phyloP scores from a whole-genome alignment of 2,329 filamentous ascomycete genomes.

The Albifimbria verrucaria region DNA sequence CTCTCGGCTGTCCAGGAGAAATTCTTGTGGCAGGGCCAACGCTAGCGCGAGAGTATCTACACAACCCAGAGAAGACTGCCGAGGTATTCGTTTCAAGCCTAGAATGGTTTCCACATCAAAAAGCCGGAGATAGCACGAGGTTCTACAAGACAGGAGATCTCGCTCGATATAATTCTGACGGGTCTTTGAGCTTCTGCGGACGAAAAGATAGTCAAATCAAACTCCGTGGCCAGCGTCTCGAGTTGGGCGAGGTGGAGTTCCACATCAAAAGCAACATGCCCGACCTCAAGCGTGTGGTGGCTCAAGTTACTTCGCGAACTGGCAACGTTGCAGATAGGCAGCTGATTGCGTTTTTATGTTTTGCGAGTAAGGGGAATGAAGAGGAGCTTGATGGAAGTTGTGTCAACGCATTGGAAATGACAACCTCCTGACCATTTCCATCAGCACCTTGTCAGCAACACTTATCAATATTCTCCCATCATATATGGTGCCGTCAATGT shows the following conservation, averaged over 20 bases:
- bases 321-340: neutral
- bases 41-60: constrained; percentile 19
- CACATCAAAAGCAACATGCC: neutral
- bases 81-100: constrained; percentile 27
- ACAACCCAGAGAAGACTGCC: constrained; percentile 15
- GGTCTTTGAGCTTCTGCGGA: constrained; percentile 38
- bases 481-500: too few species aligned
- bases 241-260: constrained; percentile 13
- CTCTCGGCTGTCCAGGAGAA: constrained; percentile 20
- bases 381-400: too few species aligned
- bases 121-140: constrained; percentile 17
- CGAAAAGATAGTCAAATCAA: constrained; percentile 33
- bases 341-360: neutral
- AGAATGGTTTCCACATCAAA: constrained; percentile 9
- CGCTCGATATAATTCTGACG: constrained; percentile 19
- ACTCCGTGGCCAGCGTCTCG: constrained; percentile 50
- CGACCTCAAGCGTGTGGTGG: neutral
- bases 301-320: neutral
- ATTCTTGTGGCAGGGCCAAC: constrained; percentile 22
- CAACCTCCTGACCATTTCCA: too few species aligned
- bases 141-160: constrained; percentile 10
- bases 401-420: too few species aligned
- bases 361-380: too few species aligned
- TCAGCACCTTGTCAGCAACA: too few species aligned
- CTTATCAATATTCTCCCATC: too few species aligned